phyloP scores from a whole-genome alignment of 1,284 basidiomycete genomes.

The Puccinia horiana region DNA sequence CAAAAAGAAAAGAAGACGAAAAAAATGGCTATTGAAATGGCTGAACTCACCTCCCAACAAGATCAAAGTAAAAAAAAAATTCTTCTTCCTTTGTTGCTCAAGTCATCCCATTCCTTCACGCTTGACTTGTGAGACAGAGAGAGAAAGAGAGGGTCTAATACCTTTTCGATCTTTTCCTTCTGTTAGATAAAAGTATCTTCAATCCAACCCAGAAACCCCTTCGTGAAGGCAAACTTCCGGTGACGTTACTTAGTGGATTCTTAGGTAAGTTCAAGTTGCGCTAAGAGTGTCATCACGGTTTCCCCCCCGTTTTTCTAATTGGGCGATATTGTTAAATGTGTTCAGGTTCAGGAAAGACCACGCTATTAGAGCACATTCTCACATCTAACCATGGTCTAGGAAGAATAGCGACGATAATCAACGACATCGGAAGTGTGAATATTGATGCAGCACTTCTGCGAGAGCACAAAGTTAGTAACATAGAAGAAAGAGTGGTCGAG shows the following conservation, averaged over 20 bases:
- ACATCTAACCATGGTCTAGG: constrained; percentile 60
- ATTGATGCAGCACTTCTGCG: constrained; percentile 61
- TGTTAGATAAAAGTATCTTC: constrained; percentile 21
- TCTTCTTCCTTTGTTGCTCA: not conserved
- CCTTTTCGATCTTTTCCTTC: not conserved
- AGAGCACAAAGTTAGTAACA: constrained; percentile 60
- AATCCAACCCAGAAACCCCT: constrained; percentile 17
- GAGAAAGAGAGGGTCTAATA: too few relatives aligned
- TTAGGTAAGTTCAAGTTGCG: constrained; percentile 17
- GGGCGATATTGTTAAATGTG: not conserved
- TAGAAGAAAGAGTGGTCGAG: constrained; percentile 61
- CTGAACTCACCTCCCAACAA: not conserved
- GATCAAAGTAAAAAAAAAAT: constrained; percentile 16
- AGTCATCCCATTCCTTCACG: not conserved
- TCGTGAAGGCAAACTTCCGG: constrained; percentile 43
- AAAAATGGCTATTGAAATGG: constrained; percentile 30
- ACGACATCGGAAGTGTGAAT: constrained; percentile 61
- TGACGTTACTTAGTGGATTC: constrained; percentile 46
- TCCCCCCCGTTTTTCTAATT: not conserved
- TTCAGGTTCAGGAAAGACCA: constrained; percentile 62
- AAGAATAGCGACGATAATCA: constrained; percentile 61
- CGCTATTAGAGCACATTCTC: constrained; percentile 61
- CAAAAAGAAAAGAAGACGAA: too few relatives aligned
- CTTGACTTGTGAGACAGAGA: not conserved
- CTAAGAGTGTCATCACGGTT: too few relatives aligned